Evolutionary conservation across 768 basidiomycete species (phyloP).

Genomic region (Mycena indigotica): DNA sequence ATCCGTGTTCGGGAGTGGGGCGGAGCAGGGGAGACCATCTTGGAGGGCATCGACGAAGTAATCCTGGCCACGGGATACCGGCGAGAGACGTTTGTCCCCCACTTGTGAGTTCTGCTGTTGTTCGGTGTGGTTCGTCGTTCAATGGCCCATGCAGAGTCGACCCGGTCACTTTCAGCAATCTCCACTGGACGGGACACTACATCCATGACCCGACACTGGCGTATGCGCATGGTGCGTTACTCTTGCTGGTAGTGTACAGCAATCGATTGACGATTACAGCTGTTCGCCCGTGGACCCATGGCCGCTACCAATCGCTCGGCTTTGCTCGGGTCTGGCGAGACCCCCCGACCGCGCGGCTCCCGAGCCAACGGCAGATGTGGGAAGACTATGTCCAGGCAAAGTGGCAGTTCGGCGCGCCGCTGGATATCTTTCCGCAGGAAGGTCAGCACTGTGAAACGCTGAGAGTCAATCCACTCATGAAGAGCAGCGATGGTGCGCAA

Average conservation of each 20-base stretch:
- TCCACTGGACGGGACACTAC: slow-evolving; percentile 31
- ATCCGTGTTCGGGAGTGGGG: not conserved
- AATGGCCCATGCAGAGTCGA: slow-evolving; percentile 4
- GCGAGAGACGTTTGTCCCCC: slow-evolving; percentile 29
- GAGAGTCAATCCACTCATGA: not conserved
- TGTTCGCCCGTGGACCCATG: not conserved
- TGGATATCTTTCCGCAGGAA: slow-evolving; percentile 3
- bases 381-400: slow-evolving; percentile 2
- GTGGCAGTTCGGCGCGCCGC: slow-evolving; percentile 1
- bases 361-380: slow-evolving; percentile 10
- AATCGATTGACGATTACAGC: not conserved
- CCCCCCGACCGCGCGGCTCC: slow-evolving; percentile 2
- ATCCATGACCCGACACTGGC: slow-evolving; percentile 37
- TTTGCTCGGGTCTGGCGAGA: not conserved
- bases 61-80: slow-evolving; percentile 36
- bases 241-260: not conserved
- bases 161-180: slow-evolving; percentile 5
- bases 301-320: not conserved
- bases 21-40: not conserved
- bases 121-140: too few species aligned
- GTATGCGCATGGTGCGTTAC: slow-evolving; percentile 17
- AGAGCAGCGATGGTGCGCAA: not conserved
- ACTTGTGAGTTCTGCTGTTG: slow-evolving; percentile 6
- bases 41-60: slow-evolving; percentile 28
- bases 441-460: not conserved